Evolutionary conservation across 2,329 filamentous ascomycete species (phyloP), one percentile per base, ranked within the genome.

Genomic region (Claviceps citrina): DNA sequence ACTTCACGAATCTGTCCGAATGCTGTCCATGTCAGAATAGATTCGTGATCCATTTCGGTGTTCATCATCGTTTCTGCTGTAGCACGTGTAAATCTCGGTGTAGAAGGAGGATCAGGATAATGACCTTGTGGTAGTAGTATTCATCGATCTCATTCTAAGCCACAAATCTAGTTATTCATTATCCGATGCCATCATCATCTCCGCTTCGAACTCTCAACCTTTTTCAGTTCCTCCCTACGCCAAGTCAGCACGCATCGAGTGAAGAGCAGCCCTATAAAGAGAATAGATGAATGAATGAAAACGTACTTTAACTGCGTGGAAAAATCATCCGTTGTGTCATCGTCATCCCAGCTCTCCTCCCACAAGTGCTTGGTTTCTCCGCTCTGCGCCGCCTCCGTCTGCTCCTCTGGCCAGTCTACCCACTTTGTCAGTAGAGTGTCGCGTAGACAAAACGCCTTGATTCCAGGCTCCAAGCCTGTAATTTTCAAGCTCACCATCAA

Each of bases 301-400:
- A 69, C 81, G 50, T 62, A 94, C 89, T 85, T 93, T 56, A 98
- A 66, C 68, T 96, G 89, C 54, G 83, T 76, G 10, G 86, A 91
- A 61, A 98, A 98, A 56, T 98, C 91, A 58, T 98, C 91, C 54
- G 74, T 91, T 49, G 85, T 91, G 64, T 96, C 91, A 59, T 96
- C 89, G 56, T 98, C 91, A 57, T 98, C 91, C 91, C 91, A 98
- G 70, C 86, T 95, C 71, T 98, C 91, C 64, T 98, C 91, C 91
- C 91, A 98, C 40, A 98, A 69, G 66, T 96, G 87, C 59, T 73
- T 66, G 47, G 68, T 70, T 44, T 78, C 75, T 54, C 78, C 79
- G 51, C 70, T 76, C 54, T 73, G 70, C 42, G 81, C 82, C 41
- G 79, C 81, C 58, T 95, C 85, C 45, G 84, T 84, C 57, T 94